Percentiles rank a stretch among this genome's conserved stretches.
phyloP scores from a whole-genome alignment of 1,284 basidiomycete species.

The Ceratobasidium sp. region DNA sequence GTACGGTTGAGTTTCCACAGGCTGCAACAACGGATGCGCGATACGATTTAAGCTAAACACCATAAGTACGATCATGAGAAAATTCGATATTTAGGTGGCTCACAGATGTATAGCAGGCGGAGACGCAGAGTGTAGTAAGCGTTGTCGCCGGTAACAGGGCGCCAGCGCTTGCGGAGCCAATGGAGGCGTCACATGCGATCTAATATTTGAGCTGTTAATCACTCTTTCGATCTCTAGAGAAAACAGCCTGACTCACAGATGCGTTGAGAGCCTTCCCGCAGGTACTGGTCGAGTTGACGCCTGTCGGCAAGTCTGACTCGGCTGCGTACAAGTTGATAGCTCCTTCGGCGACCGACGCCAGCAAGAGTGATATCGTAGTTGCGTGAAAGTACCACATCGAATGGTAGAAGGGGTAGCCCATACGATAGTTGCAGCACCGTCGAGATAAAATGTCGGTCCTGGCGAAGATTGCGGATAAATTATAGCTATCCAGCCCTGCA shows the following conservation, averaged over 20 bases:
- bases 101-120: neutral
- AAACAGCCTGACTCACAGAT: neutral
- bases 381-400: too few species aligned
- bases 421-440: too few species aligned
- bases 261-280: slow-evolving; percentile 15
- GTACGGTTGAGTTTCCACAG: neutral
- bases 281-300: neutral
- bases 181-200: slow-evolving; percentile 17
- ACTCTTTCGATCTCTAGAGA: neutral
- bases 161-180: neutral
- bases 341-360: neutral
- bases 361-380: too few species aligned
- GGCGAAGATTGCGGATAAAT: too few species aligned
- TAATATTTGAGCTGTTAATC: neutral
- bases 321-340: slow-evolving; percentile 12
- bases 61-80: neutral
- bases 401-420: too few species aligned
- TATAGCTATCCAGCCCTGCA: too few species aligned
- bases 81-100: neutral
- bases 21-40: neutral
- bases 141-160: neutral
- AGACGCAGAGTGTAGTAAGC: slow-evolving; percentile 5
- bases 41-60: slow-evolving; percentile 5
- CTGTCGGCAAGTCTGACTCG: neutral
- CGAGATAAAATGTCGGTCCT: too few species aligned